phyloP scores from a whole-genome alignment of 495 filamentous ascomycete genomes.

The Geopyxis carbonaria region DNA sequence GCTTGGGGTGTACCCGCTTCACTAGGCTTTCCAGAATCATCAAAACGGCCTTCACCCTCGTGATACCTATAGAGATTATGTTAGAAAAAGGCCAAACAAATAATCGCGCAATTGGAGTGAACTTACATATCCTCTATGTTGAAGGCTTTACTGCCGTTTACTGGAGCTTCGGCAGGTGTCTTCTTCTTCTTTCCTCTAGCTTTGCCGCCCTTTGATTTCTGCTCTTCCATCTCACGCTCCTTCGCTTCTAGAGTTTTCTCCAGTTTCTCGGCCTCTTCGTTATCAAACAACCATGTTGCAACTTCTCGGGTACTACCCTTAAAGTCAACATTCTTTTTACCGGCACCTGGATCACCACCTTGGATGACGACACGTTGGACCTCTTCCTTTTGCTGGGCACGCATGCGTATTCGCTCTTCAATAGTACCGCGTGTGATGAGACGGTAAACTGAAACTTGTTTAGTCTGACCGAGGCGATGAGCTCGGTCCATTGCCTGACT shows the following conservation, averaged over 20 bases:
- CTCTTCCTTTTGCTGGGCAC: slow-evolving; percentile 95
- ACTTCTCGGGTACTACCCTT: slow-evolving; percentile 27
- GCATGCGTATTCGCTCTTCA: slow-evolving; percentile 95
- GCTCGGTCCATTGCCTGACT: slow-evolving; percentile 98
- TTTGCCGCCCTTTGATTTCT: slow-evolving; percentile 25
- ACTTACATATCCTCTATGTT: slow-evolving; percentile 24
- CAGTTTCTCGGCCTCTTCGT: slow-evolving; percentile 23
- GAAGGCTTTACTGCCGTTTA: slow-evolving; percentile 28
- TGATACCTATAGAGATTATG: slow-evolving; percentile 16
- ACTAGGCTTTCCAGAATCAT: slow-evolving; percentile 24
- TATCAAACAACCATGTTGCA: slow-evolving; percentile 25
- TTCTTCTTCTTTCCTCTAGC: slow-evolving; percentile 53
- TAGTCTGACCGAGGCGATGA: slow-evolving; percentile 90
- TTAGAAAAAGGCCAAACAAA: slow-evolving; percentile 5
- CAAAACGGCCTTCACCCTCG: slow-evolving; percentile 23
- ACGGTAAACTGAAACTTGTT: slow-evolving; percentile 91
- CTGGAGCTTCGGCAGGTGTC: slow-evolving; percentile 25
- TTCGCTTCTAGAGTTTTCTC: slow-evolving; percentile 30
- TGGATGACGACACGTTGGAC: slow-evolving; percentile 97
- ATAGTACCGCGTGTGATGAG: slow-evolving; percentile 95
- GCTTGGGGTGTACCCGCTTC: slow-evolving; percentile 22
- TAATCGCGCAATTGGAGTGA: background rate
- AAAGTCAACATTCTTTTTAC: slow-evolving; percentile 39
- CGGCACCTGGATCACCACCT: slow-evolving; percentile 51
- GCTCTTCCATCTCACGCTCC: slow-evolving; percentile 22